Evolutionary conservation across 1,139 yeast genomes (phyloP), one percentile per base, ranked within the genome.

Genomic region (Eremothecium coryli): DNA sequence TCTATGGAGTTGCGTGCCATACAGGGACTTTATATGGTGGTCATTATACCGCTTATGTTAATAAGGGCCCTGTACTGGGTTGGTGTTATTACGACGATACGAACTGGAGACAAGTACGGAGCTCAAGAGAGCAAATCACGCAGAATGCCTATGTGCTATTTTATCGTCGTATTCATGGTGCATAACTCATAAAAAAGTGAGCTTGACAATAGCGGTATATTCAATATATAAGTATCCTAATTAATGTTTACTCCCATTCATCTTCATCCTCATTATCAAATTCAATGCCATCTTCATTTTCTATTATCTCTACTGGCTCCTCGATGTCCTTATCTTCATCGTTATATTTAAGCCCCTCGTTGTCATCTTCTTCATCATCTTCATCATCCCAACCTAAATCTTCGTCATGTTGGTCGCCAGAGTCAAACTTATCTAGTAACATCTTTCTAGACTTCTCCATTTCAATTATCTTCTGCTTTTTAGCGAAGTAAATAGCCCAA

Each of bases 1-100:
- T 90, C 23, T 82, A 77, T 48, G 94, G 82, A 0, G 94, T 88
- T 21, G 90, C 88, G n/a, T 82, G 84, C 48, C 98, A 90, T 58
- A 71, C 66, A 43, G 97, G 98, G 2, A 64, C 73, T 4, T 64
- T 88, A 32, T 73, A 80, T 31, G 85, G 94, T 2, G 97, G 98
- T 0, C 98, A 90, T 59, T 90, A 90, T 56, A 90, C 97, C 0
- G 69, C 95, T 0, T 81, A 76, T 50, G 93, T 85, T 2, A 65
- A 76, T 47, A 82, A 82, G 46, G 71, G 73, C 16, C 55, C 66
- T 4, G 64, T 64, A 31, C 64, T 69, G 33, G 56, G 58, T 3
- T 56, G 62, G 61, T 44, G 44, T 25, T 50, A 48, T 33, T 57
- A 52, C 38, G 62, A 57, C 40, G 62, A 57, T 37, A 48, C 54